A percentile compares a stretch with the other conserved stretches of the same genome.
phyloP scores from a whole-genome alignment of 2,329 filamentous ascomycete species.

The Alternaria brassicicola region DNA sequence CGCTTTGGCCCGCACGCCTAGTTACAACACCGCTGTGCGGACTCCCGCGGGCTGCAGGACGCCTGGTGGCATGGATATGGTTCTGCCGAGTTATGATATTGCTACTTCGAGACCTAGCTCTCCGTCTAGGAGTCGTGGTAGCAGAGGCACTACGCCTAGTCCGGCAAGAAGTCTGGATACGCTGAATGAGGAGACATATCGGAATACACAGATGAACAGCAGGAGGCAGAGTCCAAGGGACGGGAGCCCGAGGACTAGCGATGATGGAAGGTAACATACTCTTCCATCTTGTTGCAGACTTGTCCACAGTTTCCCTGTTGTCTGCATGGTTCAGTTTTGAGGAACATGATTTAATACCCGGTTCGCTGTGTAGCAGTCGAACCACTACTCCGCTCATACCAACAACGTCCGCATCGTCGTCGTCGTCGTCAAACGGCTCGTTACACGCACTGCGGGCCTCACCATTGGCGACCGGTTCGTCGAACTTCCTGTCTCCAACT shows the following conservation, averaged over 20 bases:
- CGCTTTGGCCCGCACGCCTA: conserved; percentile 56
- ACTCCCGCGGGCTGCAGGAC: conserved; percentile 51
- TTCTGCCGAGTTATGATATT: conserved; percentile 54
- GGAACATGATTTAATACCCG: conserved; percentile 28
- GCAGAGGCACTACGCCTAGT: conserved; percentile 42
- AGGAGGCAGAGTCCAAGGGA: conserved; percentile 36
- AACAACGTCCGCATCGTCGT: conserved; percentile 15
- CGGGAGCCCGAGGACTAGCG: conserved; percentile 29
- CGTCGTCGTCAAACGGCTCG: conserved; percentile 16
- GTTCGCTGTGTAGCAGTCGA: conserved; percentile 6
- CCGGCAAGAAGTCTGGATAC: conserved; percentile 44
- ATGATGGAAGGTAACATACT: conserved; percentile 32
- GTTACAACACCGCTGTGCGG: conserved; percentile 58
- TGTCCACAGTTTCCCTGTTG: not conserved
- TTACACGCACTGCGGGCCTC: conserved; percentile 8
- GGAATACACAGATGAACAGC: conserved; percentile 47
- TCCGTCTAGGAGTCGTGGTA: conserved; percentile 41
- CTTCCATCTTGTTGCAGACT: not conserved
- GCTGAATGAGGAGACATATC: conserved; percentile 45
- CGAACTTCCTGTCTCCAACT: not conserved
- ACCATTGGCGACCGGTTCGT: not conserved
- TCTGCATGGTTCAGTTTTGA: not conserved
- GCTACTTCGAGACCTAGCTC: conserved; percentile 53
- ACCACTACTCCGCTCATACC: conserved; percentile 10
- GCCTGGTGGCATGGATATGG: conserved; percentile 46